A percentile compares a stretch with the other conserved stretches of the same genome.
Conservation (phyloP, 1,284 basidiomycete genomes). For the Boletus holoroseus region DNA sequence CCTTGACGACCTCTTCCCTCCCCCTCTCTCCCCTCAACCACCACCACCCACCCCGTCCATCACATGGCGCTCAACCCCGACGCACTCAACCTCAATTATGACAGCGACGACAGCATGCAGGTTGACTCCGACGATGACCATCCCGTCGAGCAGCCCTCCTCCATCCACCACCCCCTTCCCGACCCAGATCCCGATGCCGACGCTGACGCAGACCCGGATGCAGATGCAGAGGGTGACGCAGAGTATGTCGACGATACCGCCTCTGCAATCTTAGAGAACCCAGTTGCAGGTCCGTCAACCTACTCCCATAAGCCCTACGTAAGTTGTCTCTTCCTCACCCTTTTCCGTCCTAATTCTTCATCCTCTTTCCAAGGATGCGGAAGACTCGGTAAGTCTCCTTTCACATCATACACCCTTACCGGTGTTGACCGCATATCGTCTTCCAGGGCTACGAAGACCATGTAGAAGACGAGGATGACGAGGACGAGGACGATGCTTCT, state of each 20-base stretch:
- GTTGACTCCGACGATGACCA: conserved; percentile 44
- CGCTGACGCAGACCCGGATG: conserved; percentile 35
- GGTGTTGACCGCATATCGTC: conserved; percentile 21
- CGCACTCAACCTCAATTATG: conserved; percentile 35
- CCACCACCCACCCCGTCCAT: conserved; percentile 29
- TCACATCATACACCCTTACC: conserved; percentile 20
- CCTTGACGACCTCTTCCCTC: conserved; percentile 50
- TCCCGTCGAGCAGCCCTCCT: conserved; percentile 18
- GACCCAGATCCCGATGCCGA: conserved; percentile 38
- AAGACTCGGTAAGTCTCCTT: conserved; percentile 57
- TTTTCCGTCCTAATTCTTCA: conserved; percentile 9
- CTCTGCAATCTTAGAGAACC: conserved; percentile 30
- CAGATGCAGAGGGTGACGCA: conserved; percentile 39
- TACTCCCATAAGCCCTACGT: conserved; percentile 28
- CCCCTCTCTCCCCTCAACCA: conserved; percentile 32
- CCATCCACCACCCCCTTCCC: conserved; percentile 20
- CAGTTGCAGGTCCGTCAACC: conserved; percentile 33
- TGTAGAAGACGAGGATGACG: conserved; percentile 47
- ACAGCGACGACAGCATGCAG: conserved; percentile 42
- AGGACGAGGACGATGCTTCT: conserved; percentile 64
- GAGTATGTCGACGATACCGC: conserved; percentile 32
- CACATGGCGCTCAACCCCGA: conserved; percentile 36
- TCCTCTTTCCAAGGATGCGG: conserved; percentile 44
- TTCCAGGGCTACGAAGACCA: conserved; percentile 64
- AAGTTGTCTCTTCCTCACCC: conserved; percentile 7